Conservation (phyloP, 2,329 filamentous ascomycete species). For the Hymenoscyphus infarciens region DNA sequence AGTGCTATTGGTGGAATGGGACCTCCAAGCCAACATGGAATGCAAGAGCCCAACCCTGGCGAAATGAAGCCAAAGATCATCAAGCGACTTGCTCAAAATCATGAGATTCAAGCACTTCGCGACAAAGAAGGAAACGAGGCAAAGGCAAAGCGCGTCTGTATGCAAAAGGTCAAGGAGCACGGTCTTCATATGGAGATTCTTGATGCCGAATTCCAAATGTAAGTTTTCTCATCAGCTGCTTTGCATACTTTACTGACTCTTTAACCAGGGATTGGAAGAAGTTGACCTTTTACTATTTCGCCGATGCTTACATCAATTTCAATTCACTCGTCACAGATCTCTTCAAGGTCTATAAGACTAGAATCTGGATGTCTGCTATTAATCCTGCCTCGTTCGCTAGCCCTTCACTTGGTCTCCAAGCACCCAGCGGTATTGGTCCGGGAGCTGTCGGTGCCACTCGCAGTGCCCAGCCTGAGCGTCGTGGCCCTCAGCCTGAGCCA, state of each 20-base stretch:
- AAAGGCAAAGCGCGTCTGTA: constrained; percentile 93
- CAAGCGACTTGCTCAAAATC: constrained; percentile 85
- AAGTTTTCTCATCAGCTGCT: constrained; percentile 41
- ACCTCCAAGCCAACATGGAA: constrained; percentile 67
- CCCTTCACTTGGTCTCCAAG: constrained; percentile 67
- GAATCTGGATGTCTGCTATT: constrained; percentile 99
- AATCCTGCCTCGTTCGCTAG: constrained; percentile 94
- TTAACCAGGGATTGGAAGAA: constrained; percentile 89
- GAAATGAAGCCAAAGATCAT: constrained; percentile 96
- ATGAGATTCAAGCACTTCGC: constrained; percentile 82
- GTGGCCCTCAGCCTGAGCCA: constrained; percentile 40
- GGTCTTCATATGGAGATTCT: constrained; percentile 97
- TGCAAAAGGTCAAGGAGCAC: constrained; percentile 94
- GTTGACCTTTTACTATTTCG: constrained; percentile 98
- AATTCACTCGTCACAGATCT: constrained; percentile 95
- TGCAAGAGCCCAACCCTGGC: constrained; percentile 64
- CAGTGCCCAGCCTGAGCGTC: constrained; percentile 39
- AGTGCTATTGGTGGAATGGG: constrained; percentile 77
- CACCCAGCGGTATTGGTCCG: constrained; percentile 63
- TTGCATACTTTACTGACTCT: constrained; percentile 9
- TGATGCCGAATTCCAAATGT: constrained; percentile 98
- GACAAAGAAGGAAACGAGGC: constrained; percentile 98
- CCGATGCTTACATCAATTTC: constrained; percentile 98
- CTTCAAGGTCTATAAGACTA: constrained; percentile 98
- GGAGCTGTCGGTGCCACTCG: constrained; percentile 58